Evolutionary conservation across 2,329 filamentous ascomycete genomes (phyloP).

Genomic region (Escovopsis sp.): DNA sequence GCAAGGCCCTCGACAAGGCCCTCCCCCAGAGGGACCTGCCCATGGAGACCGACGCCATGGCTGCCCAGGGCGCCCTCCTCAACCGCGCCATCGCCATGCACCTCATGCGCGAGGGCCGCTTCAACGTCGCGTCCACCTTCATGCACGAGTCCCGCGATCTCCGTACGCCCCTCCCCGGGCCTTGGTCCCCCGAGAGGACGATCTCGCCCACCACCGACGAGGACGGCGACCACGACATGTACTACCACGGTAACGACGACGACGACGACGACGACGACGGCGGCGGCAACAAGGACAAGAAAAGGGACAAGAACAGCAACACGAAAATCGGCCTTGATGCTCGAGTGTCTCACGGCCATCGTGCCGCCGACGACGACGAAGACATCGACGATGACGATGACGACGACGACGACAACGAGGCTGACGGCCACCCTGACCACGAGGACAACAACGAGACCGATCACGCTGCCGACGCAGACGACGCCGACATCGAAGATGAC

Average conservation of each 20-base stretch:
- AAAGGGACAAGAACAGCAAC: no score
- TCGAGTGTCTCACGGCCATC: no score
- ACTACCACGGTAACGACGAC: constrained; percentile 8
- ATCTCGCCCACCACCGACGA: constrained; percentile 8
- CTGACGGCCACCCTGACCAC: constrained; percentile 7
- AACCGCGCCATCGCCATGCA: constrained; percentile 96
- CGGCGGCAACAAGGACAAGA: constrained; percentile 5
- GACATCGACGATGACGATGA: constrained; percentile 16
- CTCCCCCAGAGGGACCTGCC: constrained; percentile 45
- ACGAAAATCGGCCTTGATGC: no score
- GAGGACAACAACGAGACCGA: constrained; percentile 3
- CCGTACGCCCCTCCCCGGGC: constrained; percentile 11
- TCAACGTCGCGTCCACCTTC: constrained; percentile 74
- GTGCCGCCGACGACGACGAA: constrained; percentile 14
- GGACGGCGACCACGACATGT: constrained; percentile 19
- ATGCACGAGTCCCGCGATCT: constrained; percentile 49
- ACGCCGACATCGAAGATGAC: no score
- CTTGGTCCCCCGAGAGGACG: constrained; percentile 5
- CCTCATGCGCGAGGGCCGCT: constrained; percentile 84
- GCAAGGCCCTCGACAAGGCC: constrained; percentile 65
- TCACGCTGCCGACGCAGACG: no score
- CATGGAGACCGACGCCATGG: constrained; percentile 67
- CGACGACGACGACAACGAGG: constrained; percentile 5
- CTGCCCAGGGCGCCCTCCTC: constrained; percentile 59
- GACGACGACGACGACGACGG: constrained; percentile 8